phyloP scores from a whole-genome alignment of 202 grass and related monocot genomes.

The Setaria viridis region DNA sequence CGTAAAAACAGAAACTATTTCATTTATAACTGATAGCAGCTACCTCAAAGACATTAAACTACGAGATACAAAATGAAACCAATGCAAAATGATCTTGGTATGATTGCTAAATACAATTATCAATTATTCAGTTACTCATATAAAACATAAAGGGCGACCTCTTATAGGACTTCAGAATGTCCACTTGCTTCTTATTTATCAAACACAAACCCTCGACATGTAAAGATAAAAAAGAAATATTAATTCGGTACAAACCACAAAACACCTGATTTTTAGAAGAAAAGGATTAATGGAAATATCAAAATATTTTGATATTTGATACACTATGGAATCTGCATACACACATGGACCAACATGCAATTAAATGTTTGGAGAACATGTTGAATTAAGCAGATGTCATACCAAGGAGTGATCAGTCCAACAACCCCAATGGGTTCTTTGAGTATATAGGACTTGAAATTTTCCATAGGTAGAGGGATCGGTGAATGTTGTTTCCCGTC shows the following conservation, averaged over 20 bases:
- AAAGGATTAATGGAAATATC: not conserved
- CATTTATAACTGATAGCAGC: not conserved
- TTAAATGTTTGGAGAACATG: conserved; percentile 15
- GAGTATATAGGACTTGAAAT: conserved; percentile 62
- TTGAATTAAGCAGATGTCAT: conserved; percentile 42
- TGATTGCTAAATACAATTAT: not conserved
- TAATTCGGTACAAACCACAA: conserved; percentile 1
- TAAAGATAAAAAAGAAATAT: not conserved
- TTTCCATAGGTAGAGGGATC: conserved; percentile 70
- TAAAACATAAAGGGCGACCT: not conserved
- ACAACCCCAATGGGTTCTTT: conserved; percentile 89
- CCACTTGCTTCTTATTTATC: conserved; percentile 17
- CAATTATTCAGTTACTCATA: conserved; percentile 10
- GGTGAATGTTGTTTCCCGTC: conserved; percentile 64
- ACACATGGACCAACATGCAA: not conserved
- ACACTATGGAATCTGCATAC: not conserved
- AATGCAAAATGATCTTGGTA: not conserved
- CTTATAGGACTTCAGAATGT: not conserved
- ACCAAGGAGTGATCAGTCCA: conserved; percentile 85
- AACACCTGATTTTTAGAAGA: conserved; percentile 26
- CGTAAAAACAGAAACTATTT: not conserved
- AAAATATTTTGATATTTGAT: not conserved
- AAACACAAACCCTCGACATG: conserved; percentile 11
- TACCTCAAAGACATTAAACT: conserved; percentile 9
- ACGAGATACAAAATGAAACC: conserved; percentile 31